Evolutionary conservation across 345 rosid species (phyloP), one percentile per base, ranked within the genome.

Genomic region (Garcia nutans): DNA sequence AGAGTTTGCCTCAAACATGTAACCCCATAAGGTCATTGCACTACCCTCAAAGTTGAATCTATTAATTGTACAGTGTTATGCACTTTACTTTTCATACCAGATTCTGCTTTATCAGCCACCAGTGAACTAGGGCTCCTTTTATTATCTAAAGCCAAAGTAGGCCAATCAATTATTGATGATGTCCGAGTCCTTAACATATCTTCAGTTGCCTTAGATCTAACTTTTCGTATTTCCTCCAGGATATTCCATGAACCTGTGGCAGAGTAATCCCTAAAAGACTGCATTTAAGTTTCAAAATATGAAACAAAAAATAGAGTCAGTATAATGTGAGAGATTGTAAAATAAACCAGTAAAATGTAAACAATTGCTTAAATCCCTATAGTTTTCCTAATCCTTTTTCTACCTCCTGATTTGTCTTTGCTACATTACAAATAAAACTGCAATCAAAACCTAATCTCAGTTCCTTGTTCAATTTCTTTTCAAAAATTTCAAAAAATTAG

Each of bases 171-270:
- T 79, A 82, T 85, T 75, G 87, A 76, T 54, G 89, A 80, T 4
- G 87, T 77, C 22, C 70, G 81, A 13, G 75, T 82, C 84, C 83
- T 90, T 72, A 91, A 83, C 96, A 93, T 83, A 76, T 90, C 91
- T 75, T 95, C 93, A 31, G 97, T 91, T 82, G 99, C 98, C 77
- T 81, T 90, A 57, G 92, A 91, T 84, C 94, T 90, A 81, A 93
- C 93, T 89, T 87, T 89, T 42, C 97, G 89, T 74, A 95, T 77
- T 84, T 93, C 98, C 78, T 95, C 99, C 17, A 79, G 84, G 82
- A 95, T 89, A 84, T 87, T 93, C 98, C 98, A 91, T 42, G 92
- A 85, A 64, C 86, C 87, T 42, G 82, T 80, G 73, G 88, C 83
- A 52, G 86, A 80, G 56, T 86, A 80, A 75, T 83, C 85, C 82